Conservation (phyloP, 2,329 filamentous ascomycete genomes). For the Aspergillus sp. region DNA sequence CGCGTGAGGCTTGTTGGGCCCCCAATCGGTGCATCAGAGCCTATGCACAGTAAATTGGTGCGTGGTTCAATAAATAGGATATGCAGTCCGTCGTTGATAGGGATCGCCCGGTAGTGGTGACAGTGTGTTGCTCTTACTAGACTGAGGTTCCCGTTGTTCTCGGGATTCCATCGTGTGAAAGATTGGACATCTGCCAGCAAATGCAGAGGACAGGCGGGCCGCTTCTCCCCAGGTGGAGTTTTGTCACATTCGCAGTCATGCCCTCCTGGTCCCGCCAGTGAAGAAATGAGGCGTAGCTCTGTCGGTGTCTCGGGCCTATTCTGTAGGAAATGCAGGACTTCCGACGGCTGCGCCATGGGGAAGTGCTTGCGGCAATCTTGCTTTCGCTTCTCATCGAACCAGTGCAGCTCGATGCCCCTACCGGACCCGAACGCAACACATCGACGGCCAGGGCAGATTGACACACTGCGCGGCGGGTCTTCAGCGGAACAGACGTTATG, state of each 20-base stretch:
- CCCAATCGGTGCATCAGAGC: slow-evolving; percentile 59
- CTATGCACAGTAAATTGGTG: slow-evolving; percentile 57
- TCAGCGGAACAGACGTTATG: slow-evolving; percentile 59
- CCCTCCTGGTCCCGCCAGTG: slow-evolving; percentile 47
- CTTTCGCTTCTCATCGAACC: slow-evolving; percentile 50
- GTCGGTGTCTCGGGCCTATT: slow-evolving; percentile 51
- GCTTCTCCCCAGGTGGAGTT: slow-evolving; percentile 17
- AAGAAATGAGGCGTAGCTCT: slow-evolving; percentile 63
- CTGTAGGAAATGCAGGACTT: slow-evolving; percentile 58
- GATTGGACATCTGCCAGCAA: slow-evolving; percentile 27
- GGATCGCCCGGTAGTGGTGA: slow-evolving; percentile 64
- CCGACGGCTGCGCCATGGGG: slow-evolving; percentile 42
- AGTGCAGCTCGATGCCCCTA: slow-evolving; percentile 63
- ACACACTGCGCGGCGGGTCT: slow-evolving; percentile 63
- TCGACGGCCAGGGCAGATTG: slow-evolving; percentile 63
- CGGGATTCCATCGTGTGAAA: slow-evolving; percentile 22
- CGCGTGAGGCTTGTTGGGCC: slow-evolving; percentile 58
- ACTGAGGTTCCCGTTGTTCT: slow-evolving; percentile 24
- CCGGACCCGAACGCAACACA: slow-evolving; percentile 66
- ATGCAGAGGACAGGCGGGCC: slow-evolving; percentile 28
- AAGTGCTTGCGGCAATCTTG: slow-evolving; percentile 38
- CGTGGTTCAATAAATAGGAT: slow-evolving; percentile 64
- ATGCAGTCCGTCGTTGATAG: slow-evolving; percentile 64
- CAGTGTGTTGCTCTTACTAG: slow-evolving; percentile 45
- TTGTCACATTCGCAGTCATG: slow-evolving; percentile 31